Evolutionary conservation across 345 rosid species (phyloP).

Genomic region (Populus alba): DNA sequence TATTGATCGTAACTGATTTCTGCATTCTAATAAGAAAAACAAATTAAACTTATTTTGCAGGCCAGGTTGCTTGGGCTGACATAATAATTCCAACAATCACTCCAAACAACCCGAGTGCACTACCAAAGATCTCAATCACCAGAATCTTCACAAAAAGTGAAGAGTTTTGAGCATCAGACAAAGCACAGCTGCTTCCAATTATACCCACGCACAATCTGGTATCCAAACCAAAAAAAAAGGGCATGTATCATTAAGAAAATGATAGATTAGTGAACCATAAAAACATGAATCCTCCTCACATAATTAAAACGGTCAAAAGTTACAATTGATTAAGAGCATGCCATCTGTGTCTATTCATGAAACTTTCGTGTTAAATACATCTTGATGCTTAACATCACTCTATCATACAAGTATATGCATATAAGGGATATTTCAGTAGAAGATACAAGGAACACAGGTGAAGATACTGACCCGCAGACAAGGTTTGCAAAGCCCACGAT

Average conservation of each 20-base stretch:
- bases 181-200: constrained; percentile 97
- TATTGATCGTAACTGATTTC: not conserved
- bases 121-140: constrained; percentile 96
- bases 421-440: not conserved
- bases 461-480: constrained; percentile 77
- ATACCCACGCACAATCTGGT: constrained; percentile 90
- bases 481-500: constrained; percentile 99
- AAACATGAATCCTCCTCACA: not conserved
- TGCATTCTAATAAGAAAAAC: not conserved
- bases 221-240: not conserved
- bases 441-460: not conserved
- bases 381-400: not conserved
- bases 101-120: constrained; percentile 97
- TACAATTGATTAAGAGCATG: not conserved
- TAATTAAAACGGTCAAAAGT: not conserved
- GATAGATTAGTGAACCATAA: not conserved
- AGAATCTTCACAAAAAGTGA: constrained; percentile 95
- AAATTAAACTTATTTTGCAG: constrained; percentile 46
- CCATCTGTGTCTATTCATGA: not conserved
- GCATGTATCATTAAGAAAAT: not conserved
- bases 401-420: not conserved
- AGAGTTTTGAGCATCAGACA: constrained; percentile 98
- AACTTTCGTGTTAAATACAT: not conserved
- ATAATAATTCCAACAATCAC: constrained; percentile 98
- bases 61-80: constrained; percentile 99